Evolutionary conservation across 257 asterid genomes (phyloP), one percentile per base, ranked within the genome.

Genomic region (Gentiana dahurica): DNA sequence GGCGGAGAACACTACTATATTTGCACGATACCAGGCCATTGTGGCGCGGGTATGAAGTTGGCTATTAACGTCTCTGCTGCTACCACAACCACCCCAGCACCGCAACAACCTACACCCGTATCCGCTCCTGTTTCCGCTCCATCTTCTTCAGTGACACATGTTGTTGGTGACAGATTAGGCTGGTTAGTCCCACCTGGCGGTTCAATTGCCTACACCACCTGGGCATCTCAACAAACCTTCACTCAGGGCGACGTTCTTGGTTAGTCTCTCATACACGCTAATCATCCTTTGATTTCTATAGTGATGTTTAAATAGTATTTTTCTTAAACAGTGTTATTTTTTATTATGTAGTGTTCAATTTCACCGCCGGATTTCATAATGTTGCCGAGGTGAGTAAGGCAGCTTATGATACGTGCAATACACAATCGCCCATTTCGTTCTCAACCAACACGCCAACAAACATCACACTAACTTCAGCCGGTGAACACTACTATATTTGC

Each of bases 1-100:
- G 68, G 77, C 3, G 89, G 95, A 2, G 78, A 73, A 36, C 85
- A 82, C 72, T 66, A 71, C 53, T 87, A 67, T 62, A 63, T 87
- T 36, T 87, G 96, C 68, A 71, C 87, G 3, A 0, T 78, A 34
- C 0, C 66, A 3, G 5, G 57, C 2, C 95, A 87, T 61, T 84
- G 96, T 59, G 2, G 4, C 12, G 8, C 53, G 0, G 96, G 93
- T 3, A 83, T 74, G 75, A 82, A 70, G 60, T 35, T 87, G 70
- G 73, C 92, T 5, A 77, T 87, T 59, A 77, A 77, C 46, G 96
- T 87, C 68, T 68, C 88, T 7, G 71, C 74, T 36, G 41, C 77
- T 34, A 50, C 64, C 13, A 39, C 71, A 36, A 1, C 55, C 37
- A 47, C 78, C 24, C 77, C 81, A 34, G 24, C 72, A 2, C 62